A percentile compares a stretch with the other conserved stretches of the same genome.
phyloP scores from a whole-genome alignment of 345 rosid genomes.

The Firmiana major region DNA sequence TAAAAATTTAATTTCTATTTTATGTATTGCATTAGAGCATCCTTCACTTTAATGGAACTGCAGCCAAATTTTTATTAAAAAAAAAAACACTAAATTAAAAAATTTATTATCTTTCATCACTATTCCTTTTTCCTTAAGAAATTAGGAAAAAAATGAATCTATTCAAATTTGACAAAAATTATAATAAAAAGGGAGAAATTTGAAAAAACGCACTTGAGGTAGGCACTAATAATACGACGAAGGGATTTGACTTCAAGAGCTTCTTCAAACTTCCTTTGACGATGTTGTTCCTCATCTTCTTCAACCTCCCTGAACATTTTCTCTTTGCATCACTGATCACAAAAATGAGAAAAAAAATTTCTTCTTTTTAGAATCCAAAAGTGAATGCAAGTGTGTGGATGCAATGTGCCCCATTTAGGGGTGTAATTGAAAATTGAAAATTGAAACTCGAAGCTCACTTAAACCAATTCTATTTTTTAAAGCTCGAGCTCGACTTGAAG shows the following conservation, averaged over 20 bases:
- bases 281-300: conserved; percentile 60
- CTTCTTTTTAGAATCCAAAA: neutral
- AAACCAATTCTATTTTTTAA: no score
- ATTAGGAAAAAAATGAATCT: neutral
- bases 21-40: neutral
- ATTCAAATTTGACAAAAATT: neutral
- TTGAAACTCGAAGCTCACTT: no score
- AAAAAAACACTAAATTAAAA: neutral
- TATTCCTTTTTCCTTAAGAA: neutral
- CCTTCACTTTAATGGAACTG: neutral
- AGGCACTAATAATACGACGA: conserved; percentile 92
- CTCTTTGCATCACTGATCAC: neutral
- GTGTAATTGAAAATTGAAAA: no score
- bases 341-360: neutral
- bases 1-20: neutral
- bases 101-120: neutral
- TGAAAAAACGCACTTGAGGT: conserved; percentile 55
- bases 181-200: neutral
- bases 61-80: neutral
- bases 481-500: no score
- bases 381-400: neutral
- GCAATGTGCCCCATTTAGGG: neutral
- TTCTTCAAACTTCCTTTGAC: conserved; percentile 80
- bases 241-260: conserved; percentile 94
- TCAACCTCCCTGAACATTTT: conserved; percentile 28